A percentile compares a stretch with the other conserved stretches of the same genome.
Conservation (phyloP, 768 basidiomycete species). For the Tubosaeta sp. region DNA sequence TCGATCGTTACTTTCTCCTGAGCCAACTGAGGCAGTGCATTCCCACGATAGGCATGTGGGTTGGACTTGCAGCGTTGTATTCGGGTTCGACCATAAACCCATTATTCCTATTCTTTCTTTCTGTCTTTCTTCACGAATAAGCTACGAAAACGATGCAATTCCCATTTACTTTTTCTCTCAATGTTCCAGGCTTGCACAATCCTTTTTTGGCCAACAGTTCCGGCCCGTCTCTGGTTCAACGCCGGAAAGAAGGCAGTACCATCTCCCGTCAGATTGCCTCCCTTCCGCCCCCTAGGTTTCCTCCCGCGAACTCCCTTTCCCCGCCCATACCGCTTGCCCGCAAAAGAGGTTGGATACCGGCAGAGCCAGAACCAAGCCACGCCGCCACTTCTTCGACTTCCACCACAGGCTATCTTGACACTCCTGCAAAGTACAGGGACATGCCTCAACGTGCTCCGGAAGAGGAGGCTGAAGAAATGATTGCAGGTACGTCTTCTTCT, state of each 20-base stretch:
- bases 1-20: too few species aligned
- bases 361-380: conserved; percentile 50
- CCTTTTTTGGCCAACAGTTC: conserved; percentile 45
- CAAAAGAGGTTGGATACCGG: conserved; percentile 74
- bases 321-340: conserved; percentile 40
- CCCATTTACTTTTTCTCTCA: conserved; percentile 68
- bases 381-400: conserved; percentile 50
- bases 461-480: conserved; percentile 44
- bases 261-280: conserved; percentile 18
- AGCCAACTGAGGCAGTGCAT: too few species aligned
- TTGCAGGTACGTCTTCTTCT: conserved; percentile 36
- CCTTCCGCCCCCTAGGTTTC: conserved; percentile 17
- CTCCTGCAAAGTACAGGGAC: conserved; percentile 57
- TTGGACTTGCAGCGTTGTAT: too few species aligned
- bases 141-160: conserved; percentile 44
- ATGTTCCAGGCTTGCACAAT: conserved; percentile 61
- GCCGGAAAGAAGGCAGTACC: conserved; percentile 26
- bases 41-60: too few species aligned
- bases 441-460: conserved; percentile 29
- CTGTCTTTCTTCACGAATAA: conserved; percentile 18
- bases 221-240: conserved; percentile 13
- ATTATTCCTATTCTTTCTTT: not conserved
- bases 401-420: conserved; percentile 63
- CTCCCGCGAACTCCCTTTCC: conserved; percentile 20
- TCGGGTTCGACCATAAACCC: too few species aligned